These are phyloP conservation scores for Pseudogymnoascus sp. DNA, from an alignment of 2,329 filamentous ascomycete species.

Conservation along the genomic window DNA sequence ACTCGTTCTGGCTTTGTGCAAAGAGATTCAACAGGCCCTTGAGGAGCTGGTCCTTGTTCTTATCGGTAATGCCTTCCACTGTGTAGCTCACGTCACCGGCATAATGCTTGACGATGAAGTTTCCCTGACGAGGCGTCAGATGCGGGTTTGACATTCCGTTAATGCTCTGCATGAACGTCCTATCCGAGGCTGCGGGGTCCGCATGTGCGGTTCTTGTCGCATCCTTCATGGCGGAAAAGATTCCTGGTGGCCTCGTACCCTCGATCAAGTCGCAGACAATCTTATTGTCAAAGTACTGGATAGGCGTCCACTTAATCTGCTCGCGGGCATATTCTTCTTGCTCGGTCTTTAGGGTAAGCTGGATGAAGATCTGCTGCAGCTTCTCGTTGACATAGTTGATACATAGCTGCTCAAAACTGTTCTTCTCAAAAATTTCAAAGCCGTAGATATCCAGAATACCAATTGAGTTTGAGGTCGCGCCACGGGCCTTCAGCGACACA, in stretches of 20 bases:
- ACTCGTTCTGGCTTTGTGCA: conserved; percentile 72
- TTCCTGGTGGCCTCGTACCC: conserved; percentile 76
- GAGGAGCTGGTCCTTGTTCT: conserved; percentile 95
- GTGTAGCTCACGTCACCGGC: conserved; percentile 94
- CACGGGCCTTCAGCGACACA: conserved; percentile 71
- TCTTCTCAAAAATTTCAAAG: conserved; percentile 98
- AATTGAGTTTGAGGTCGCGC: conserved; percentile 71
- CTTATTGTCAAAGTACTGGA: conserved; percentile 99
- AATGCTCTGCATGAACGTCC: conserved; percentile 88
- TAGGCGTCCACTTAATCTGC: conserved; percentile 97
- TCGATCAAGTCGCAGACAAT: conserved; percentile 97
- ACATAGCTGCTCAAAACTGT: conserved; percentile 97
- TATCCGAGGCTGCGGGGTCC: conserved; percentile 85
- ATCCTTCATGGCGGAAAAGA: conserved; percentile 95
- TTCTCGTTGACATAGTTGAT: conserved; percentile 99
- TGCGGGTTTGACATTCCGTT: conserved; percentile 89
- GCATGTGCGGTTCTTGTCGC: conserved; percentile 97
- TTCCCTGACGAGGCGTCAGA: conserved; percentile 83
- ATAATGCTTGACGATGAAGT: conserved; percentile 98
- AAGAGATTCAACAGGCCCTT: conserved; percentile 90
- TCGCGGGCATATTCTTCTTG: conserved; percentile 95
- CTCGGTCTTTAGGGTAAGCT: conserved; percentile 90
- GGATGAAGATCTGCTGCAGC: conserved; percentile 97
- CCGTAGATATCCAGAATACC: conserved; percentile 98
- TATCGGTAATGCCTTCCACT: conserved; percentile 95